Percentiles rank a stretch among this genome's conserved stretches.
phyloP scores from a whole-genome alignment of 306 rosid species.

The Arachis stenosperma region DNA sequence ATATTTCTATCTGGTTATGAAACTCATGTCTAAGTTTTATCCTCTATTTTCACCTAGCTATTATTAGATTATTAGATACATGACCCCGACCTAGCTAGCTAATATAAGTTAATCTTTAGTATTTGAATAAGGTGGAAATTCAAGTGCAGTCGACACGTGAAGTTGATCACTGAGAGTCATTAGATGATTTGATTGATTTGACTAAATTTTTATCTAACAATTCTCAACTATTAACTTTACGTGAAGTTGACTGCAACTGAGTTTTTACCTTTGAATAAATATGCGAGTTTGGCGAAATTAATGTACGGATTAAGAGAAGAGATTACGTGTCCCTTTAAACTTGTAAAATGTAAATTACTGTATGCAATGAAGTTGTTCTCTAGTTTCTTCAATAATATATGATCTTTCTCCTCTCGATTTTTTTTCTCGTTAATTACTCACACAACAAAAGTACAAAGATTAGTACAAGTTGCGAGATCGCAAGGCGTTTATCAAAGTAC shows the following conservation, averaged over 20 bases:
- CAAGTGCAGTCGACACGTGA: too few species aligned
- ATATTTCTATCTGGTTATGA: not conserved
- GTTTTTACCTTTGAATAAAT: not conserved
- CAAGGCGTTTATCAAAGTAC: not conserved
- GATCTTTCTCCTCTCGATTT: not conserved
- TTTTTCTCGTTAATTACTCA: not conserved
- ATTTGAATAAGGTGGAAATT: not conserved
- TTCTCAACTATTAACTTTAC: too few species aligned
- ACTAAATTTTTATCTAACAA: too few species aligned
- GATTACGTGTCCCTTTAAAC: constrained; percentile 29
- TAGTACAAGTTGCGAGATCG: not conserved
- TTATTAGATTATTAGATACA: too few species aligned
- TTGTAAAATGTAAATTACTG: constrained; percentile 24
- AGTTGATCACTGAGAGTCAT: too few species aligned
- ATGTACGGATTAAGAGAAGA: constrained; percentile 27
- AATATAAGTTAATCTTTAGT: not conserved
- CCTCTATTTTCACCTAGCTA: too few species aligned
- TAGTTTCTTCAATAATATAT: not conserved
- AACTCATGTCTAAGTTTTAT: constrained; percentile 13
- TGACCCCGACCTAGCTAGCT: not conserved
- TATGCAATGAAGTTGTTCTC: constrained; percentile 20
- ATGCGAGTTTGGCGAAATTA: not conserved
- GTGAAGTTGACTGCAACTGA: too few species aligned
- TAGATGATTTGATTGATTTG: too few species aligned
- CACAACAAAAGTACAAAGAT: not conserved